These are phyloP conservation scores for Auricularia cornea DNA, from an alignment of 768 basidiomycete genomes.

Conservation along the genomic window DNA sequence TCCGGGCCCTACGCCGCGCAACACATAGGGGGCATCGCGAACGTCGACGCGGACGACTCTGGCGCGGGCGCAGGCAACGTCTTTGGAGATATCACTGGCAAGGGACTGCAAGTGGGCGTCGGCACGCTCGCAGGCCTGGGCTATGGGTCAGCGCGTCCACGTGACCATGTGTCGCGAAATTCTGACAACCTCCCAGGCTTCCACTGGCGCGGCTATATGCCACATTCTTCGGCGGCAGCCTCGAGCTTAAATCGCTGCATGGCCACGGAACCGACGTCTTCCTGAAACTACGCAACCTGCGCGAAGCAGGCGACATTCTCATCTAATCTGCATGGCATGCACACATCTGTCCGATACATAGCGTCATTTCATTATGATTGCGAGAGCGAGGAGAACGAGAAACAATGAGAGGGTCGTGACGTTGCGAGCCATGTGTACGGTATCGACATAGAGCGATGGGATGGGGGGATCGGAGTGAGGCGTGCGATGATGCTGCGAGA, in stretches of 20 bases:
- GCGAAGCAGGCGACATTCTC: slow-evolving; percentile 43
- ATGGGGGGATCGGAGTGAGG: background rate
- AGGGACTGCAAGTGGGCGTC: slow-evolving; percentile 68
- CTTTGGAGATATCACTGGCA: slow-evolving; percentile 70
- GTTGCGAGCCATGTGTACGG: background rate
- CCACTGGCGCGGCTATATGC: slow-evolving; percentile 15
- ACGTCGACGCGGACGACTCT: slow-evolving; percentile 34
- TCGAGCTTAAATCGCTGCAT: slow-evolving; percentile 73
- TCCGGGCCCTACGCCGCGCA: slow-evolving; percentile 76
- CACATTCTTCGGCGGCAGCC: slow-evolving; percentile 79
- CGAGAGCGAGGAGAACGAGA: background rate
- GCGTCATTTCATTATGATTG: background rate
- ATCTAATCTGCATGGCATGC: slow-evolving; percentile 30
- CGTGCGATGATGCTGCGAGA: background rate
- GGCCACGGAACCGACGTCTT: slow-evolving; percentile 51
- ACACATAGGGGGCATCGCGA: slow-evolving; percentile 66
- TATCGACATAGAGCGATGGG: background rate
- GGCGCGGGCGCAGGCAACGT: slow-evolving; percentile 41
- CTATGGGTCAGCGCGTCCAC: too few relatives aligned
- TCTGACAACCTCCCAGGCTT: too few relatives aligned
- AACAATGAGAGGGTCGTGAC: background rate
- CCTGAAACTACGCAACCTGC: slow-evolving; percentile 45
- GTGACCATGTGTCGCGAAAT: too few relatives aligned
- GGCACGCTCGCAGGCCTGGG: slow-evolving; percentile 89
- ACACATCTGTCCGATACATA: background rate